A percentile compares a stretch with the other conserved stretches of the same genome.
phyloP scores from a whole-genome alignment of 768 basidiomycete species.

The Paxillus rubicundulus region DNA sequence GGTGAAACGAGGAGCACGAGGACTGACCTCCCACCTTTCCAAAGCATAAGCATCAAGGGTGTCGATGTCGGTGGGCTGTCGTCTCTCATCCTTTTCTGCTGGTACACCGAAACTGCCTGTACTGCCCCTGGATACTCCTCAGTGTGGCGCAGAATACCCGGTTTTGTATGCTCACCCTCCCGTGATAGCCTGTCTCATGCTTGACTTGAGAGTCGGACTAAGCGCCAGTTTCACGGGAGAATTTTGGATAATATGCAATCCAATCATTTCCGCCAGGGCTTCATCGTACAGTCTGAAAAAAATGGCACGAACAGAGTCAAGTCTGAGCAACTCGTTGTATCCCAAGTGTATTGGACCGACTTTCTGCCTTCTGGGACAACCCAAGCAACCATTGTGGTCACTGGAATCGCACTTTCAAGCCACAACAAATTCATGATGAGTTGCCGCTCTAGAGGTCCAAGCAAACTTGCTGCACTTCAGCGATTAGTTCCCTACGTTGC shows the following conservation, averaged over 20 bases:
- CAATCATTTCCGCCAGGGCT: conserved; percentile 59
- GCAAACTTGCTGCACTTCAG: conserved; percentile 46
- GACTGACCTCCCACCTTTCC: conserved; percentile 84
- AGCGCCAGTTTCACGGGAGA: conserved; percentile 61
- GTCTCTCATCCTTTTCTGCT: conserved; percentile 61
- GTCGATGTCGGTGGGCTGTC: conserved; percentile 50
- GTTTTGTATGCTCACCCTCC: conserved; percentile 64
- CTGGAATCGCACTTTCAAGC: conserved; percentile 72
- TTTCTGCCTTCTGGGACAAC: conserved; percentile 70
- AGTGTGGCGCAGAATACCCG: conserved; percentile 1
- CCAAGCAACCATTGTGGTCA: conserved; percentile 73
- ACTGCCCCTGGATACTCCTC: conserved; percentile 50
- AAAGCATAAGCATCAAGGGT: conserved; percentile 78
- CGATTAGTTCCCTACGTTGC: not conserved
- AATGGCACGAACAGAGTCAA: not conserved
- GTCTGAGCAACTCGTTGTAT: not conserved
- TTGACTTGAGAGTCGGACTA: conserved; percentile 73
- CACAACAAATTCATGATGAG: conserved; percentile 86
- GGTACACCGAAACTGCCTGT: conserved; percentile 85
- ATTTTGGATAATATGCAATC: conserved; percentile 67
- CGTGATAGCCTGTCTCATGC: conserved; percentile 79
- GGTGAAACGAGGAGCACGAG: not conserved
- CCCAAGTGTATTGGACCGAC: conserved; percentile 38
- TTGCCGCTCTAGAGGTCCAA: conserved; percentile 79
- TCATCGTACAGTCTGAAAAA: conserved; percentile 64